Evolutionary conservation across 1,139 yeast genomes (phyloP).

Genomic region (Candida labiduridarum): DNA sequence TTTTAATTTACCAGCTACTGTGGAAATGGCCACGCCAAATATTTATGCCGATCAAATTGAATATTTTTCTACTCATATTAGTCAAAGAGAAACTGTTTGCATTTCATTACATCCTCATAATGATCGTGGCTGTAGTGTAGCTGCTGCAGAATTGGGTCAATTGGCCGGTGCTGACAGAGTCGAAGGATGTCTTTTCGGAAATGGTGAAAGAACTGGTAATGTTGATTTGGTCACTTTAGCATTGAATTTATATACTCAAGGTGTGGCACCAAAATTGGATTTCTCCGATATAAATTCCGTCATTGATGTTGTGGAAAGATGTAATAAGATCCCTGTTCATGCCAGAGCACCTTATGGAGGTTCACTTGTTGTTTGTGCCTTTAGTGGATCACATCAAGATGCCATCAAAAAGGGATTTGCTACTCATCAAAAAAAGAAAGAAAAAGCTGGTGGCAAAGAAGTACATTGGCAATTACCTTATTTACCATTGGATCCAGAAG

Average conservation of each 20-base stretch:
- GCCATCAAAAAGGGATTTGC: constrained; percentile 52
- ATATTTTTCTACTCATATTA: constrained; percentile 43
- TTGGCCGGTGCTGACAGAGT: constrained; percentile 55
- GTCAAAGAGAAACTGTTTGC: constrained; percentile 47
- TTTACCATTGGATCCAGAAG: constrained; percentile 53
- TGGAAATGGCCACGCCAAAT: constrained; percentile 51
- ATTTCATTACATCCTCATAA: constrained; percentile 52
- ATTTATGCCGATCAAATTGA: constrained; percentile 55
- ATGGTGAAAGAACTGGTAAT: constrained; percentile 54
- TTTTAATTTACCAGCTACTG: constrained; percentile 53
- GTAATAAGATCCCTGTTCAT: constrained; percentile 50
- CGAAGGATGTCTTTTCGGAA: constrained; percentile 53
- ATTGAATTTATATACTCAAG: constrained; percentile 50
- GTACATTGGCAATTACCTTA: constrained; percentile 47
- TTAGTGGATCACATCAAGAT: constrained; percentile 53
- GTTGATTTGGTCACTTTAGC: constrained; percentile 53
- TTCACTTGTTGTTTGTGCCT: constrained; percentile 51
- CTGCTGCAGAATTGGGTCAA: constrained; percentile 51
- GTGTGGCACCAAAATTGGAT: constrained; percentile 46
- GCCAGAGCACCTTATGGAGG: constrained; percentile 55
- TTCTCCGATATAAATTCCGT: constrained; percentile 44
- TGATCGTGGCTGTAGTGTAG: constrained; percentile 54
- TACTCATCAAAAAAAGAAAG: constrained; percentile 31
- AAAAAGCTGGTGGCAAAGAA: constrained; percentile 24
- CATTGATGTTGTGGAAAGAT: constrained; percentile 46